Conservation (phyloP, 2,329 filamentous ascomycete genomes). For the Talaromyces sp. region DNA sequence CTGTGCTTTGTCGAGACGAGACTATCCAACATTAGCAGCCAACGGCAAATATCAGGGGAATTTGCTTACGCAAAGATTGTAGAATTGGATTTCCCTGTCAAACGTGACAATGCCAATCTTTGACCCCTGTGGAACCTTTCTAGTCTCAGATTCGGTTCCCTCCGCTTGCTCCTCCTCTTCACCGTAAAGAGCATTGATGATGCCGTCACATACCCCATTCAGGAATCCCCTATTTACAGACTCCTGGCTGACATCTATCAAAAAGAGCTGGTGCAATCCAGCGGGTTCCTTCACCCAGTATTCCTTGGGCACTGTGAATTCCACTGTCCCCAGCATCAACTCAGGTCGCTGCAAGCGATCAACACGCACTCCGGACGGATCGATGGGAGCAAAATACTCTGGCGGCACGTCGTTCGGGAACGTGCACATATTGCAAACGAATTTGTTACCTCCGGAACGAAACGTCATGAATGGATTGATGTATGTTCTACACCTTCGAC, state of each 20-base stretch:
- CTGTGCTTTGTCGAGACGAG: slow-evolving; percentile 78
- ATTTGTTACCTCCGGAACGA: slow-evolving; percentile 87
- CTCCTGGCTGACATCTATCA: slow-evolving; percentile 91
- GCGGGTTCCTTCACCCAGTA: slow-evolving; percentile 97
- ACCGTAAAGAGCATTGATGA: slow-evolving; percentile 79
- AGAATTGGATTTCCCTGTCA: slow-evolving; percentile 96
- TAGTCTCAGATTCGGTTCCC: slow-evolving; percentile 47
- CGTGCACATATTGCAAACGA: slow-evolving; percentile 96
- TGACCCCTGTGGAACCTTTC: slow-evolving; percentile 67
- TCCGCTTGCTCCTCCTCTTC: slow-evolving; percentile 51
- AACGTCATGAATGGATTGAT: slow-evolving; percentile 99
- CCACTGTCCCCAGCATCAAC: slow-evolving; percentile 84
- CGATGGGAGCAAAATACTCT: slow-evolving; percentile 91
- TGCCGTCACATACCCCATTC: slow-evolving; percentile 84
- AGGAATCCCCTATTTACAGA: slow-evolving; percentile 86
- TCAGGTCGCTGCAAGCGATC: slow-evolving; percentile 88
- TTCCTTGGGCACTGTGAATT: slow-evolving; percentile 95
- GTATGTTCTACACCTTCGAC: slow-evolving; percentile 87
- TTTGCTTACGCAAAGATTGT: slow-evolving; percentile 76
- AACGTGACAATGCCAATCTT: slow-evolving; percentile 95
- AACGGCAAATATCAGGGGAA: slow-evolving; percentile 16
- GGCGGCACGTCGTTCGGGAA: slow-evolving; percentile 91
- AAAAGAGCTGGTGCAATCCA: slow-evolving; percentile 79
- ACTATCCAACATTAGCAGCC: slow-evolving; percentile 44
- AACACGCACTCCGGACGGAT: slow-evolving; percentile 77